Percentiles rank a stretch among this genome's conserved stretches.
Conservation (phyloP, 1,284 basidiomycete genomes). For the Leccinum subfulvum region DNA sequence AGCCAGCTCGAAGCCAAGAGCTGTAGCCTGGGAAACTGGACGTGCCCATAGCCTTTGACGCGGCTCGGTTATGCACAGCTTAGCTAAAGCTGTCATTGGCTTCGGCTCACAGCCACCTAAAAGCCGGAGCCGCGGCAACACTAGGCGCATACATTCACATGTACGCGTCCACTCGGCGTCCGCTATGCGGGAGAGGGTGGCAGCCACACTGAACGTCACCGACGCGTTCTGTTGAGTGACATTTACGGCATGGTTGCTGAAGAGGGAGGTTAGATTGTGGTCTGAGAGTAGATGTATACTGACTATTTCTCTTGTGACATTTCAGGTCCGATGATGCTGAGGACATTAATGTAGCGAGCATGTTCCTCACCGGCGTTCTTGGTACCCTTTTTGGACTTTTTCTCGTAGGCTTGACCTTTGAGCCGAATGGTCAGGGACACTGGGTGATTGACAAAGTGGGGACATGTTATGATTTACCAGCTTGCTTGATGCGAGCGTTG, state of each 20-base stretch:
- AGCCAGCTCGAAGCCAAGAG: background rate
- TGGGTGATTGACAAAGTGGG: background rate
- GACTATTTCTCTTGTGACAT: slow-evolving; percentile 77
- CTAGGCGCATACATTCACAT: slow-evolving; percentile 61
- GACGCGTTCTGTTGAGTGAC: slow-evolving; percentile 61
- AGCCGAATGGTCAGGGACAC: slow-evolving; percentile 6
- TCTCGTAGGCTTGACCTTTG: slow-evolving; percentile 68
- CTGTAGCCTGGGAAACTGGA: background rate
- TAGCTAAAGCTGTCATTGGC: background rate
- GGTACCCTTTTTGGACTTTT: slow-evolving; percentile 71
- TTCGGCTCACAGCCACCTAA: background rate
- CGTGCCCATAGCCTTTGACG: background rate
- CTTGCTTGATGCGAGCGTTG: slow-evolving; percentile 75
- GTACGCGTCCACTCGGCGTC: slow-evolving; percentile 73
- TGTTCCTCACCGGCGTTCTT: slow-evolving; percentile 73
- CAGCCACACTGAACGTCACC: slow-evolving; percentile 60
- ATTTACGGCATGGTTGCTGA: slow-evolving; percentile 63
- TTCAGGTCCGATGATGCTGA: slow-evolving; percentile 71
- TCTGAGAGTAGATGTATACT: slow-evolving; percentile 26
- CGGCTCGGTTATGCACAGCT: background rate
- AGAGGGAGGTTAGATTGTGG: slow-evolving; percentile 8
- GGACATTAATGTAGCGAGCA: slow-evolving; percentile 69
- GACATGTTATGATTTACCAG: slow-evolving; percentile 43
- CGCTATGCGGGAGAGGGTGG: slow-evolving; percentile 63
- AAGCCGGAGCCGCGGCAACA: background rate